A percentile compares a stretch with the other conserved stretches of the same genome.
These are phyloP conservation scores for Beta macrorhiza DNA, from an alignment of 179 eudicot genomes.

Conservation along the genomic window DNA sequence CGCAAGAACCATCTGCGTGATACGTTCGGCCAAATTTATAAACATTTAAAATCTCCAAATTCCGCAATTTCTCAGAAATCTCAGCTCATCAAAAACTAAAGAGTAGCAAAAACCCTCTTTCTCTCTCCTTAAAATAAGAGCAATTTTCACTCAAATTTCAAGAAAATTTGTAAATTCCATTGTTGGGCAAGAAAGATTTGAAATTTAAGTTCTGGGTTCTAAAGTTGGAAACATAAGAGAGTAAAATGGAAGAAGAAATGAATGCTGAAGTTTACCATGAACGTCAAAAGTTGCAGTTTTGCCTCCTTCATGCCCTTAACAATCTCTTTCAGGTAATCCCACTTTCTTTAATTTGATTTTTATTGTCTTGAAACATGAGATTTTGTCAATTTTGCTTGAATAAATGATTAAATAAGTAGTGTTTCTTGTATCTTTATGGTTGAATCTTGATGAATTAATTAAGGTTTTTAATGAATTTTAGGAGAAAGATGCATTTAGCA, in stretches of 20 bases:
- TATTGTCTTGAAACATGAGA: not conserved
- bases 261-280: slow-evolving; percentile 63
- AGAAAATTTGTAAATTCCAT: not conserved
- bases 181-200: not conserved
- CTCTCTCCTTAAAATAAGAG: not conserved
- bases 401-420: not conserved
- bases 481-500: slow-evolving; percentile 73
- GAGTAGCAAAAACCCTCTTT: not conserved
- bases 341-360: not conserved
- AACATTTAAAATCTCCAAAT: not conserved
- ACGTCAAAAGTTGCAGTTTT: slow-evolving; percentile 69
- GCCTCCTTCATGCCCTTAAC: slow-evolving; percentile 72
- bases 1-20: not conserved
- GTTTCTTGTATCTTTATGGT: not conserved
- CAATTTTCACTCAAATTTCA: not conserved
- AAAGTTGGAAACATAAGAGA: not conserved
- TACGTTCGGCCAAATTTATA: not conserved
- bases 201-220: slow-evolving; percentile 3
- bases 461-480: slow-evolving; percentile 29
- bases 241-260: slow-evolving; percentile 30
- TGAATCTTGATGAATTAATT: slow-evolving; percentile 18
- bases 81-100: not conserved
- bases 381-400: slow-evolving; percentile 2
- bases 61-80: not conserved
- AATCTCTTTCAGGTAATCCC: slow-evolving; percentile 74